Base-by-base conservation (phyloP, 768 basidiomycete genomes). In the Termitomyces sp. region DNA sequence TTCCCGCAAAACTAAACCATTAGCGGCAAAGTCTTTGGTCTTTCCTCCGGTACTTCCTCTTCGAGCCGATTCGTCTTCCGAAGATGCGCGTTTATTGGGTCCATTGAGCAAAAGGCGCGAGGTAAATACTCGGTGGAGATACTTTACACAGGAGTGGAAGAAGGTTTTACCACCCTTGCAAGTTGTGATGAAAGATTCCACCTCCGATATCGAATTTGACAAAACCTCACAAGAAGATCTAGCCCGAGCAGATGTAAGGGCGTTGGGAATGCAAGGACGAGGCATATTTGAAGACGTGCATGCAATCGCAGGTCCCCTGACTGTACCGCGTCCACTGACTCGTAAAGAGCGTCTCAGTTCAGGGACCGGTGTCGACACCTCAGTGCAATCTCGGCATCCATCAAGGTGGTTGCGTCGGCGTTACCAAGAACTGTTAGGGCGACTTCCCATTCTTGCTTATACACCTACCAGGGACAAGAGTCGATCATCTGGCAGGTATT, bases 61-160 rank as follows among this genome's bases (percentile, higher is more conserved):
- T n/a, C 82, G 83, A 25, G 85, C 85, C 36, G 73, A 86, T 63
- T 81, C 83, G 20, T 63, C 70, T 2, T 87, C 88, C 9, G 77
- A 82, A 59, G 87, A 89, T 57, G 85, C 86, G 1, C 70, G 70
- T 34, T 65, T 88, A 4, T 73, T 89, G 38, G 91, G 90, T 2
- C 82, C 79, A 10, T 76, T 92, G 47, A 89, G 88, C 76, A 89
- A 84, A 68, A 84, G 91, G 40, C 82, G 91, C 48, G 83, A 91
- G 70, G 79, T 85, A 53, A 94, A 94, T 72, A 78, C 86, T 50
- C 84, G 85, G 25, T 84, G 87, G 85, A 83, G 85, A 25, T 89
- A 79, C 67, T 91, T 86, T 71, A 73, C 70, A 15, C 65, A 63
- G 10, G 83, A 90, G 68, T 77, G 77, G 64, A 81, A 77, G 66